Evolutionary conservation across 2,329 filamentous ascomycete species (phyloP), one percentile per base, ranked within the genome.

Genomic region (Aspergillus sp.): DNA sequence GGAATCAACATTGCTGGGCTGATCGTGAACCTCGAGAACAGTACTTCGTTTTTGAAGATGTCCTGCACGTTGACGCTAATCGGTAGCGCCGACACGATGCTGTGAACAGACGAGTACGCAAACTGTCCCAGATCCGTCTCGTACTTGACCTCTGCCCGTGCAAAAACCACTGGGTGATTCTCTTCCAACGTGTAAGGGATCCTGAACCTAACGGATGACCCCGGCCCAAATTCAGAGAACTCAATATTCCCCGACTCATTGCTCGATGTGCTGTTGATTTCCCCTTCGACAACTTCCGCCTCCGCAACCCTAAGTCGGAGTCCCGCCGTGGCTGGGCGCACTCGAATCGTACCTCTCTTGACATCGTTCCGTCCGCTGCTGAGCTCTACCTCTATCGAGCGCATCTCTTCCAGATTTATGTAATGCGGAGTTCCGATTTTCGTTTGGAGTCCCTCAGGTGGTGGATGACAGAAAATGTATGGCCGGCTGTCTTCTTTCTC

Each of bases 31-130:
- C 81, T 80, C 0, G 88, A 95, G 51, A 91, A 91, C 0, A 96
- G 69, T 0, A 76, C 71, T 5, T 78, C 66, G 41, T 85, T 77
- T 53, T 94, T 93, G 67, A 96, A 96, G 16, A 93, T 76, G 47
- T 98, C 91, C 49, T 96, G 88, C 4, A 98, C 91, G 44, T 96
- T 96, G 41, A 98, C 91, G 3, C 89, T 88, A 3, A 98, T 69
- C 0, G 86, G 84, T 4, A 98, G 67, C 1, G 82, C 73, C 2
- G 91, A 80, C 2, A 79, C 72, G 13, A 93, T 69, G 3, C 69
- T 74, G 13, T 74, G 72, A 5, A 71, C 68, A 11, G 72, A 74
- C 11, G 75, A 71, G 52, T 80, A 81, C 33, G 70, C 67, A 42
- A 85, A 83, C 5, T 64, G 67, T 2, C 79, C 82, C 2, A 74